Evolutionary conservation across 2,329 filamentous ascomycete genomes (phyloP).

Genomic region (Trichoderma sp.): DNA sequence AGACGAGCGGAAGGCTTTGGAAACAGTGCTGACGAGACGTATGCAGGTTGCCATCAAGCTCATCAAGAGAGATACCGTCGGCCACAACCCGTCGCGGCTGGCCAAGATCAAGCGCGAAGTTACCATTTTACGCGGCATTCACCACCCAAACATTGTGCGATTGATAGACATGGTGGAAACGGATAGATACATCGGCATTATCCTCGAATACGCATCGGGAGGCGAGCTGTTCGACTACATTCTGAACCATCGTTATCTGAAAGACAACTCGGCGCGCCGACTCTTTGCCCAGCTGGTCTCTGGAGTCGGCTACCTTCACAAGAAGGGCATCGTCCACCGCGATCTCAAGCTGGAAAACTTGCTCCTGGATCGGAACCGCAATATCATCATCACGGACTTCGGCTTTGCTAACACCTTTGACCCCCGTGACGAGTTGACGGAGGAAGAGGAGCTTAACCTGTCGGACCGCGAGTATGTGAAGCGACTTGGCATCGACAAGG

Average conservation of each 20-base stretch:
- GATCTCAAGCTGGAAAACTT: constrained; percentile 97
- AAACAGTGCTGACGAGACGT: background rate
- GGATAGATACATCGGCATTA: constrained; percentile 94
- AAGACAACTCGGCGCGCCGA: constrained; percentile 86
- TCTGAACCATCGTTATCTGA: constrained; percentile 92
- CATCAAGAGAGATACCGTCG: constrained; percentile 88
- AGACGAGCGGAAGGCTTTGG: too few relatives aligned
- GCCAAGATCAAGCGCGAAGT: constrained; percentile 99
- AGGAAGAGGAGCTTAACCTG: constrained; percentile 87
- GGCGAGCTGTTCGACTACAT: constrained; percentile 99
- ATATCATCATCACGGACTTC: constrained; percentile 99
- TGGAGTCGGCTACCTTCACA: constrained; percentile 95
- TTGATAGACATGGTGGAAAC: constrained; percentile 99
- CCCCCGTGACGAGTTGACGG: constrained; percentile 79
- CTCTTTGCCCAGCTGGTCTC: constrained; percentile 95
- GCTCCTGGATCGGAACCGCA: constrained; percentile 90
- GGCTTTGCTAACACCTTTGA: constrained; percentile 99
- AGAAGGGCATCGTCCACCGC: constrained; percentile 96
- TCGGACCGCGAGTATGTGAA: constrained; percentile 88
- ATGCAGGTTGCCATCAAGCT: constrained; percentile 91
- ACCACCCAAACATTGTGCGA: constrained; percentile 95
- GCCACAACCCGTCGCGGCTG: constrained; percentile 82
- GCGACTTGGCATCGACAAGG: constrained; percentile 78
- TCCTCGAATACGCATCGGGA: constrained; percentile 95
- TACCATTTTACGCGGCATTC: constrained; percentile 80